These are phyloP conservation scores for Verbena officinalis DNA, from an alignment of 257 asterid genomes.

Conservation along the genomic window DNA sequence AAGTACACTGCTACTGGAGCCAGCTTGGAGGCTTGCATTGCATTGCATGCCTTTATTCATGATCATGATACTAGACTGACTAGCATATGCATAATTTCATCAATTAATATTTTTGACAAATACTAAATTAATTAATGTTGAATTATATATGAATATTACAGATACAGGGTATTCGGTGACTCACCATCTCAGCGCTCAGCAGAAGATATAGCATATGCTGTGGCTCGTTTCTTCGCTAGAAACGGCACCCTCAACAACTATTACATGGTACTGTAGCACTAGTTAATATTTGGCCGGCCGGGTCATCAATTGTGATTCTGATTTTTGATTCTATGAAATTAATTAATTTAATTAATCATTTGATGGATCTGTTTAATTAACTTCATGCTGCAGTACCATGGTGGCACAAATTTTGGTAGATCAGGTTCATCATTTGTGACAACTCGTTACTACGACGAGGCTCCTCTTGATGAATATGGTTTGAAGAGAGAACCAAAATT, in stretches of 20 bases:
- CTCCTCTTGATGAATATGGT: constrained; percentile 95
- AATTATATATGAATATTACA: constrained; percentile 32
- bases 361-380: too few relatives aligned
- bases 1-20: too few relatives aligned
- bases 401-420: constrained; percentile 92
- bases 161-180: constrained; percentile 82
- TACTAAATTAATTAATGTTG: too few relatives aligned
- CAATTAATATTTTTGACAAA: too few relatives aligned
- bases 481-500: constrained; percentile 86
- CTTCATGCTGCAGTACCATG: constrained; percentile 60
- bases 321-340: too few relatives aligned
- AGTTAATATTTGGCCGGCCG: too few relatives aligned
- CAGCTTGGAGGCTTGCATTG: too few relatives aligned
- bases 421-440: constrained; percentile 86
- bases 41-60: too few relatives aligned
- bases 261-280: constrained; percentile 76
- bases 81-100: too few relatives aligned
- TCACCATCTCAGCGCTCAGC: constrained; percentile 89
- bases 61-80: too few relatives aligned
- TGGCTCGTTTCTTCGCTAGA: constrained; percentile 73
- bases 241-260: constrained; percentile 87
- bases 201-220: constrained; percentile 84
- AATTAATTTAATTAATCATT: too few relatives aligned
- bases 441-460: constrained; percentile 94
- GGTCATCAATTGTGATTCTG: too few relatives aligned